phyloP scores from a whole-genome alignment of 352 stramenopile species.

The Phytophthora colocasiae region DNA sequence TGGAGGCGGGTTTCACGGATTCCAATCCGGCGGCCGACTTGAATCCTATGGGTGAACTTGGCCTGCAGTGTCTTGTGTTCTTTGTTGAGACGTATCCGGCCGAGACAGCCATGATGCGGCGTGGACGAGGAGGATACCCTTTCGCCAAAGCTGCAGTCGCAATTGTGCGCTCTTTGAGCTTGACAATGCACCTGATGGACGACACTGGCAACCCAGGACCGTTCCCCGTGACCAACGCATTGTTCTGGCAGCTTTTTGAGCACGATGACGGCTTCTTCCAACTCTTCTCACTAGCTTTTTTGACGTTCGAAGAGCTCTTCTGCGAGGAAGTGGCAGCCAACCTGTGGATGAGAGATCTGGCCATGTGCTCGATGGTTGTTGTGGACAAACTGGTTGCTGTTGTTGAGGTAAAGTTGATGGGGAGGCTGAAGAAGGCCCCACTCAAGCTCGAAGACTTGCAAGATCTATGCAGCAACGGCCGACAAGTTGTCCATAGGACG shows the following conservation, averaged over 20 bases:
- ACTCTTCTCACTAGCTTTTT: conserved; percentile 65
- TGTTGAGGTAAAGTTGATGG: conserved; percentile 47
- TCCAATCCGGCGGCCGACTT: conserved; percentile 64
- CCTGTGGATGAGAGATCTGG: conserved; percentile 38
- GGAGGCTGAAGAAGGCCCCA: conserved; percentile 52
- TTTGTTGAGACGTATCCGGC: conserved; percentile 67
- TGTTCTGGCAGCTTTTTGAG: conserved; percentile 76
- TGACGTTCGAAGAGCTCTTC: conserved; percentile 75
- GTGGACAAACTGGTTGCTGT: conserved; percentile 55
- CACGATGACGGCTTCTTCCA: conserved; percentile 58
- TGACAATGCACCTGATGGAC: conserved; percentile 61
- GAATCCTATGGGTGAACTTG: conserved; percentile 61
- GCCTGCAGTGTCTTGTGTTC: conserved; percentile 71
- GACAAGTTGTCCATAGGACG: conserved; percentile 34
- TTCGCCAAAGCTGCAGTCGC: conserved; percentile 69
- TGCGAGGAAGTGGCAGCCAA: conserved; percentile 59
- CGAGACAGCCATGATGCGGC: conserved; percentile 74
- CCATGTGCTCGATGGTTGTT: conserved; percentile 43
- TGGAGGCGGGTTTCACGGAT: conserved; percentile 54
- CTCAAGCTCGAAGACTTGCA: conserved; percentile 48
- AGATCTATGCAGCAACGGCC: conserved; percentile 55
- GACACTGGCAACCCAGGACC: conserved; percentile 39
- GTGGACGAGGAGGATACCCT: conserved; percentile 59
- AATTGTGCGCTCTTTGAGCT: conserved; percentile 53
- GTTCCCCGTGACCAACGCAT: conserved; percentile 57